phyloP scores from a whole-genome alignment of 805 yeast genomes.

The Candida adriatica region DNA sequence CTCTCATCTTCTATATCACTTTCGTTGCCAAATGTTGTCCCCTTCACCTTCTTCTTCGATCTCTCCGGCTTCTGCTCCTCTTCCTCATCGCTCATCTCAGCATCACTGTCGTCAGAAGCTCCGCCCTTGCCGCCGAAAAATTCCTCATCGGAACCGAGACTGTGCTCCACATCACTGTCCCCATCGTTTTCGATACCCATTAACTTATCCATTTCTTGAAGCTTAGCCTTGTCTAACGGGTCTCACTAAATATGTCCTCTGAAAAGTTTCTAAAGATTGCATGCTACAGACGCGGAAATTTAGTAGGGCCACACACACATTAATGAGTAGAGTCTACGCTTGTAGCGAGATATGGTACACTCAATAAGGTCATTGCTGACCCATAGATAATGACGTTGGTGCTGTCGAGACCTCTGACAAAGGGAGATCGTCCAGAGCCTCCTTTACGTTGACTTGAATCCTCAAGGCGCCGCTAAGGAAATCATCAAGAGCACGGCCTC shows the following conservation, averaged over 20 bases:
- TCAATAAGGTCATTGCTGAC: no score
- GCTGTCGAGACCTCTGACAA: no score
- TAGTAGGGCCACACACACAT: no score
- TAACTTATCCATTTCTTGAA: conserved; percentile 17
- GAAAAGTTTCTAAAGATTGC: not conserved
- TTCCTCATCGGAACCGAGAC: conserved; percentile 23
- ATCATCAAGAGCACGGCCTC: no score
- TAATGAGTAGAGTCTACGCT: no score
- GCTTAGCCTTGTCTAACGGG: not conserved
- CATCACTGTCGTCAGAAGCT: conserved; percentile 14
- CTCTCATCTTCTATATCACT: conserved; percentile 16
- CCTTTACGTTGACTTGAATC: no score
- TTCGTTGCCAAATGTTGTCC: conserved; percentile 14
- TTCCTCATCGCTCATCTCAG: conserved; percentile 8
- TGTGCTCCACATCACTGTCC: conserved; percentile 8
- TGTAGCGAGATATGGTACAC: no score
- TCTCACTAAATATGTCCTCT: no score
- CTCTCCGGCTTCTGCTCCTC: conserved; percentile 12
- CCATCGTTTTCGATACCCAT: conserved; percentile 9
- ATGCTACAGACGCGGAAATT: no score
- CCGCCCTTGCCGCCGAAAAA: conserved; percentile 10
- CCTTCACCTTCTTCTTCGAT: conserved; percentile 6
- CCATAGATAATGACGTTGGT: no score
- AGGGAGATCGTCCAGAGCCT: no score
- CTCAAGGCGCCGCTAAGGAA: no score